Evolutionary conservation across 352 stramenopile genomes (phyloP).

Genomic region (Phytophthora pseudosyringae): DNA sequence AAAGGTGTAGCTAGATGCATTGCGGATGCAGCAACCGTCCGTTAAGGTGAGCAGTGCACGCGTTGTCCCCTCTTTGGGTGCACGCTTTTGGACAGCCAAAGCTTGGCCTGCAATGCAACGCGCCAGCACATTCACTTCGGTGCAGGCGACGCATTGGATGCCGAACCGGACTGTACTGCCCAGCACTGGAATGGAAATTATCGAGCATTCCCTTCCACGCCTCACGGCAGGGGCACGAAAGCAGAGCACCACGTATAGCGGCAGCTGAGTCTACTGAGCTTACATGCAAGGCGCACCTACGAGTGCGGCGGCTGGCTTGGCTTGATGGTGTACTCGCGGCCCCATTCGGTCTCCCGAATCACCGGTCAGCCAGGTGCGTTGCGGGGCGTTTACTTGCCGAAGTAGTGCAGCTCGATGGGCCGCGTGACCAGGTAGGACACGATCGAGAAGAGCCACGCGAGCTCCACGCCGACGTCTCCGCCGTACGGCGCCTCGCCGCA

Average conservation of each 20-base stretch:
- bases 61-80: conserved; percentile 2
- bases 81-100: conserved; percentile 8
- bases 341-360: conserved; percentile 11
- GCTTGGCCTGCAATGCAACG: background rate
- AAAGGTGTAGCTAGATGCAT: conserved; percentile 1
- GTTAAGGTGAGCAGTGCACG: background rate
- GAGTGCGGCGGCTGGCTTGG: conserved; percentile 5
- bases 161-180: background rate
- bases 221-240: conserved; percentile 2
- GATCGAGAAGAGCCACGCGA: conserved; percentile 44
- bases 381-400: conserved; percentile 26
- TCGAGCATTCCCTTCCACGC: too few relatives aligned
- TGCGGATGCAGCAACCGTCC: background rate
- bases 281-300: conserved; percentile 15
- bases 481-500: conserved; percentile 40
- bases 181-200: background rate
- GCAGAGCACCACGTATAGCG: conserved; percentile 16
- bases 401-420: conserved; percentile 54
- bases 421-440: conserved; percentile 44
- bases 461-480: conserved; percentile 49
- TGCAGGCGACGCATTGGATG: background rate
- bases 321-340: conserved; percentile 6
- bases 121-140: conserved; percentile 19
- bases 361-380: conserved; percentile 3
- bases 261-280: conserved; percentile 28